Base-by-base conservation (phyloP, 208 protist species). In the Balamuthia mandrillaris region DNA sequence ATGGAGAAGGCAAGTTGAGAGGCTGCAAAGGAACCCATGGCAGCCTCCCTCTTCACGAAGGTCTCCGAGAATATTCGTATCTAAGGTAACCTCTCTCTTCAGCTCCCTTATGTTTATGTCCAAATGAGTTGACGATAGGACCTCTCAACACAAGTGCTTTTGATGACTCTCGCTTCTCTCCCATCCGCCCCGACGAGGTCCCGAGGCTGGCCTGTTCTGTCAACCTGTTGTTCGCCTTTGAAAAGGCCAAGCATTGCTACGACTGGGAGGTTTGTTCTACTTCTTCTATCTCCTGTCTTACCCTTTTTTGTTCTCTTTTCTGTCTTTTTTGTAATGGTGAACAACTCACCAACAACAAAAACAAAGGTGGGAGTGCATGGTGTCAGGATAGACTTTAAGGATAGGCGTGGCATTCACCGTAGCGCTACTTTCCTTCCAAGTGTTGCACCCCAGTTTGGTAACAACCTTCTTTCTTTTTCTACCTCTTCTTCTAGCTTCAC, bases 181-280 rank as follows among this genome's bases (percentile, higher is more conserved):
- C 63, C 10, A 41, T 72, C 18, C 14, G 7, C 14, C 37, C 41
- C 16, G 63, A 45, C 16, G 63, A 72, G 63, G 63, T 72, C 16
- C 63, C 63, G 9, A 33, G 63, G n/a, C 37, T 72, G 63, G 63
- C 63, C 5, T 72, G 63, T 41, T 49, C 63, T 7, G 63, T 72
- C 18, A 72, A 72, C 18, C 63, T 72, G 9, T 41, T 72, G 63
- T 72, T 72, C n/a, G 63, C 63, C 63, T 72, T 72, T 45, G 63
- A 72, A 41, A 45, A 41, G 33, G 41, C 37, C 37, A 44, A 72
- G 7, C 37, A 72, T 24, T 72, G 63, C 37, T 72, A 49, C 35
- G 63, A 72, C 63, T 72, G 63, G 63, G 63, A 72, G 63, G 63
- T 72, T 16, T 41, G 63, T 21, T 54, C 47, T 54, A 18, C 14